Conservation (phyloP, 164 flowering plant genomes). For the Paratinospora sagittata region DNA sequence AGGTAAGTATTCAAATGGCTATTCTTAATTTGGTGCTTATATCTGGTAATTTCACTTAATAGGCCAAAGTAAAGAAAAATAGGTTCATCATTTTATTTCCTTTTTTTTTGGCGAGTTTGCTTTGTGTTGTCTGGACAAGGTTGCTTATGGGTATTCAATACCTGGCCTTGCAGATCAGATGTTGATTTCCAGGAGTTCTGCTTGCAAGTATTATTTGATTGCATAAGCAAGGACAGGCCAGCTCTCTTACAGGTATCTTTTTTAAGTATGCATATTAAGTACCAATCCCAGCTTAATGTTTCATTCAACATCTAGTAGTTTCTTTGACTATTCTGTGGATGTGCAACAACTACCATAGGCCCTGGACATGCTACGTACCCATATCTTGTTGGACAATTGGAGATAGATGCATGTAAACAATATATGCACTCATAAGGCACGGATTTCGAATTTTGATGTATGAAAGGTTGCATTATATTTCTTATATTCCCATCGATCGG, state of each 20-base stretch:
- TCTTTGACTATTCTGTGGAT: no score
- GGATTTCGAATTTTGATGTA: no score
- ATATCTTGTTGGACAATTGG: no score
- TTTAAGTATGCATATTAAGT: neutral
- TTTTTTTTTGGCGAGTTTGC: neutral
- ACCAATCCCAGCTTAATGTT: neutral
- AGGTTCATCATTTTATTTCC: neutral
- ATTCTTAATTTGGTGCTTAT: neutral
- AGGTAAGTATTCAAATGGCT: conserved; percentile 39
- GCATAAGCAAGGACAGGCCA: conserved; percentile 96
- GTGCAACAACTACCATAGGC: no score
- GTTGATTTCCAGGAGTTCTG: conserved; percentile 86
- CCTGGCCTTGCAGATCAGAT: conserved; percentile 53
- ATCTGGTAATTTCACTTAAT: neutral
- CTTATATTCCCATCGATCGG: no score
- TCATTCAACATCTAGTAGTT: no score
- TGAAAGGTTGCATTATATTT: no score
- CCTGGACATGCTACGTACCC: no score
- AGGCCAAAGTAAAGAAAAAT: neutral
- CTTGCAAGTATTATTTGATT: conserved; percentile 90
- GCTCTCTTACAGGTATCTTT: conserved; percentile 78
- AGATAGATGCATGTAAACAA: no score
- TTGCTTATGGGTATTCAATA: neutral
- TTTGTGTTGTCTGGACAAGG: neutral
- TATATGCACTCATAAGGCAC: no score